Conservation (phyloP, 306 rosid genomes). For the Malus domestica region DNA sequence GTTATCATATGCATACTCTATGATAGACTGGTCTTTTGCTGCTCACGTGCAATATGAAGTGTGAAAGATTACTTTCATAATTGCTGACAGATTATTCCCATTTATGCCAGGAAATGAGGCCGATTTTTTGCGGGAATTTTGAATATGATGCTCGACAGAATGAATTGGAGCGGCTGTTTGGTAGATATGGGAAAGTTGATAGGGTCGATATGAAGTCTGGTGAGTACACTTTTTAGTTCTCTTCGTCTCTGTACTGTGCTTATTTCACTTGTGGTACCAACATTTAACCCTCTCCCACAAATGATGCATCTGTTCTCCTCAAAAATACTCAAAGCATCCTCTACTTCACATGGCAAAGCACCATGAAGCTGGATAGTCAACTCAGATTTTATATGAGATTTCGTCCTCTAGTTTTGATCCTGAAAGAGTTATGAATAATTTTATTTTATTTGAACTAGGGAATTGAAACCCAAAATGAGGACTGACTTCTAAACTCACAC, state of each 20-base stretch:
- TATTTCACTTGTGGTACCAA: not conserved
- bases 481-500: not conserved
- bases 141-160: conserved; percentile 85
- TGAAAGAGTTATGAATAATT: not conserved
- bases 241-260: not conserved
- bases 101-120: conserved; percentile 62
- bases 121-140: conserved; percentile 89
- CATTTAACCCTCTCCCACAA: not conserved
- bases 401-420: not conserved
- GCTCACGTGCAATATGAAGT: not conserved
- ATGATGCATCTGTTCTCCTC: not conserved
- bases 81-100: not conserved
- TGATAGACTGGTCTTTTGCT: not conserved
- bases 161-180: conserved; percentile 90
- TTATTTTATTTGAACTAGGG: not conserved
- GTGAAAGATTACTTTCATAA: not conserved
- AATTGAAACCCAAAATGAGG: not conserved
- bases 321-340: not conserved
- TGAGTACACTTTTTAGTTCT: conserved; percentile 27
- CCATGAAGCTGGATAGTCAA: not conserved
- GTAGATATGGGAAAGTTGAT: conserved; percentile 91
- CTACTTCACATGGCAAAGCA: not conserved
- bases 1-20: not conserved
- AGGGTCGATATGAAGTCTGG: conserved; percentile 99
- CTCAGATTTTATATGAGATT: not conserved